Percentiles rank a stretch among this genome's conserved stretches.
Evolutionary conservation across 768 basidiomycete species (phyloP).

Genomic region (Podaxis pistillaris): DNA sequence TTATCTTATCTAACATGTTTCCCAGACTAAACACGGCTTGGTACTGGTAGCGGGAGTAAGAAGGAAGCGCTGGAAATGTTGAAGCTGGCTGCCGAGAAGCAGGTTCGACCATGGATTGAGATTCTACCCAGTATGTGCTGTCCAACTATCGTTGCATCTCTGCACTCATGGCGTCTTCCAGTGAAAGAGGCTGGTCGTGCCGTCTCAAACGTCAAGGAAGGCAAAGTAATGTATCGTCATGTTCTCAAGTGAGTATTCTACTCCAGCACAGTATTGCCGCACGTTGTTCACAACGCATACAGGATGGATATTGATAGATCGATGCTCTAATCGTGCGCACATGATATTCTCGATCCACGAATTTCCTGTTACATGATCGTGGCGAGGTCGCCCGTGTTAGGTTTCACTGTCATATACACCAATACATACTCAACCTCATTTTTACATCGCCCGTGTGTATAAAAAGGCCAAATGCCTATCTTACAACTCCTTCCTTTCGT

Average conservation of each 20-base stretch:
- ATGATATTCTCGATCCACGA: no score
- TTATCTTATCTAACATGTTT: background rate
- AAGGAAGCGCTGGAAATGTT: conserved; percentile 60
- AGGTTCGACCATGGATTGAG: conserved; percentile 46
- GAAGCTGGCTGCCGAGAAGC: conserved; percentile 52
- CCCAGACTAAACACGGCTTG: conserved; percentile 18
- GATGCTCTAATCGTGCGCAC: background rate
- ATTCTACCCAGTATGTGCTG: conserved; percentile 37
- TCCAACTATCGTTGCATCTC: background rate
- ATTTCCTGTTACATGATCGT: no score
- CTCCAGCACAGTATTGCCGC: background rate
- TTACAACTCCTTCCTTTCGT: no score
- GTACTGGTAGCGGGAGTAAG: conserved; percentile 50
- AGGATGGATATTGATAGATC: background rate
- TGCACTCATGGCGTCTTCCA: background rate
- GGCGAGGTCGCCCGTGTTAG: no score
- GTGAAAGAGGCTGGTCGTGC: background rate
- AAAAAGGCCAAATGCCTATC: no score
- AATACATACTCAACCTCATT: no score
- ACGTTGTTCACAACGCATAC: background rate
- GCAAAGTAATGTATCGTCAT: background rate
- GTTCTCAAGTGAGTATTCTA: background rate
- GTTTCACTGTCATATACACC: no score
- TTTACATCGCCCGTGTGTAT: no score
- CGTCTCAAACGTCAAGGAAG: background rate